phyloP scores from a whole-genome alignment of 1,284 basidiomycete genomes.

The Rhodotorula sp. region DNA sequence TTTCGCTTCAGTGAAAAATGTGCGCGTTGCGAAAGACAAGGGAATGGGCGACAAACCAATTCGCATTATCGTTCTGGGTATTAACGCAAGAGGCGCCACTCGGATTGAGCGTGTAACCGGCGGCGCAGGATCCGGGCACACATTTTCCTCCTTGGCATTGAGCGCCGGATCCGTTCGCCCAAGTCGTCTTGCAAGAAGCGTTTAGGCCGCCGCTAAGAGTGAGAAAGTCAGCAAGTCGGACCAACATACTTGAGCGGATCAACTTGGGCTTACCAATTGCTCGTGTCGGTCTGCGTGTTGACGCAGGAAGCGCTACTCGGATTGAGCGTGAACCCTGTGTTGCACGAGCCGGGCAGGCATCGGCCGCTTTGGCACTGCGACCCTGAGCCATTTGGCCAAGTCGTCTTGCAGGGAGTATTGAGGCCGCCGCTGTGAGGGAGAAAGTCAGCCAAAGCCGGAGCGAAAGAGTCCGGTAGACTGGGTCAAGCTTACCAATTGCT shows the following conservation, averaged over 20 bases:
- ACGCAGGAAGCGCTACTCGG: constrained; percentile 12
- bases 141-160: constrained; percentile 12
- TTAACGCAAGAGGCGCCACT: constrained; percentile 15
- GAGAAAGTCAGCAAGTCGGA: not conserved
- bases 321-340: constrained; percentile 16
- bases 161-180: constrained; percentile 14
- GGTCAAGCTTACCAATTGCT: constrained; percentile 14
- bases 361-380: constrained; percentile 6
- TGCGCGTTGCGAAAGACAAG: no score
- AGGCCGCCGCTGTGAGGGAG: not conserved
- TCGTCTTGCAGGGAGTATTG: no score
- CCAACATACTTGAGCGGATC: not conserved
- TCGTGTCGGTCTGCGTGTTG: constrained; percentile 5
- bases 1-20: no score
- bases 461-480: not conserved
- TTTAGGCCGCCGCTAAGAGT: not conserved
- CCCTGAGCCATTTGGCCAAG: constrained; percentile 16
- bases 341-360: constrained; percentile 17
- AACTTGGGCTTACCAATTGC: constrained; percentile 14
- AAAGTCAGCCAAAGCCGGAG: not conserved
- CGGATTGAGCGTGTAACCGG: constrained; percentile 18
- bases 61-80: constrained; percentile 7
- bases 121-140: constrained; percentile 11
- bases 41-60: constrained; percentile 14
- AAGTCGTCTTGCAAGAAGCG: not conserved